These are phyloP conservation scores for Penicillium capsulatum DNA, from an alignment of 2,329 filamentous ascomycete genomes.

Conservation along the genomic window DNA sequence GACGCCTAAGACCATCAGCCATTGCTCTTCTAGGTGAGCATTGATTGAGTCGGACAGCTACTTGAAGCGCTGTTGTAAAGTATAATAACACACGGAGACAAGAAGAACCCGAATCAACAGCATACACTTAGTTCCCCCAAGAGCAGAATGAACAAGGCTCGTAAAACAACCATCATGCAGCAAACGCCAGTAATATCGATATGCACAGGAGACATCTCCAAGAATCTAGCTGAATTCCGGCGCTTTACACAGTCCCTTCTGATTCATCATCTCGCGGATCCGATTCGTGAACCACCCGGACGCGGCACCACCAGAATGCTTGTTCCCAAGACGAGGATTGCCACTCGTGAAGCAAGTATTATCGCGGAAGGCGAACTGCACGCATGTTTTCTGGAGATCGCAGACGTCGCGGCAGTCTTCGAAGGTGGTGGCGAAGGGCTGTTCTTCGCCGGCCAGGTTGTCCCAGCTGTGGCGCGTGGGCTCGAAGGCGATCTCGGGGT, in stretches of 20 bases:
- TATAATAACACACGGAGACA: too few species aligned
- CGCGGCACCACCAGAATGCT: slow-evolving; percentile 12
- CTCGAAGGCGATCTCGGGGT: slow-evolving; percentile 28
- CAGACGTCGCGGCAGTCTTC: slow-evolving; percentile 33
- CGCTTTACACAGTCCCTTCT: slow-evolving; percentile 25
- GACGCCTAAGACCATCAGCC: too few species aligned
- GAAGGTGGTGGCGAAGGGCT: slow-evolving; percentile 24
- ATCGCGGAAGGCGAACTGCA: slow-evolving; percentile 32
- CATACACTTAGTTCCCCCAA: too few species aligned
- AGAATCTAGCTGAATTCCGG: slow-evolving; percentile 24
- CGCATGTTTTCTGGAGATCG: slow-evolving; percentile 23
- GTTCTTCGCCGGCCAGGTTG: slow-evolving; percentile 33
- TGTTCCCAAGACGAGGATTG: slow-evolving; percentile 30
- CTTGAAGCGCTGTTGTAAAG: too few species aligned
- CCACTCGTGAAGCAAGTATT: slow-evolving; percentile 29
- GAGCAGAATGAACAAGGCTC: too few species aligned
- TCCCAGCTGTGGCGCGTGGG: slow-evolving; percentile 31
- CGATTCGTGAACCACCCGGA: slow-evolving; percentile 34
- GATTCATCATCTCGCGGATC: slow-evolving; percentile 27
- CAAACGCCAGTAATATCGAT: too few species aligned
- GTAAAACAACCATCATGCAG: too few species aligned
- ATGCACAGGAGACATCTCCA: too few species aligned
- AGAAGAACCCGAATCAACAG: too few species aligned
- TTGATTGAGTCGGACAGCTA: too few species aligned
- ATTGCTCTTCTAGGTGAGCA: too few species aligned